Base-by-base conservation (phyloP, 345 rosid genomes). In the Noccaea bulbosa region DNA sequence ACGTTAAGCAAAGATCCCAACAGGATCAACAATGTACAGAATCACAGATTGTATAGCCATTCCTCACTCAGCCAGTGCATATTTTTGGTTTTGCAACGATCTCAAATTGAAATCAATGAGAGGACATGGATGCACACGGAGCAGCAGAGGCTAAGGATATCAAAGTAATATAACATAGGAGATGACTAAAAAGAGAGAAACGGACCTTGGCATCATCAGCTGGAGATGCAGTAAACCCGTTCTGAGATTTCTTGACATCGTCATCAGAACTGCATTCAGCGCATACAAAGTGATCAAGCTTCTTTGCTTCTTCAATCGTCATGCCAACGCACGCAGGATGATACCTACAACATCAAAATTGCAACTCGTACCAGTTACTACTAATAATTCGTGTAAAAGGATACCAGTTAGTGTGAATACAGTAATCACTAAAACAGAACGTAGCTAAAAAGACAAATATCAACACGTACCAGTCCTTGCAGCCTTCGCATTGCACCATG, bases 401-500 rank as follows among this genome's bases (percentile, higher is more conserved):
- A 47, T 40, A 62, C 1, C 16, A 15, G 2, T 0, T 44, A 71
- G 53, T 61, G n/a, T 9, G 5, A 4, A 6, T n/a, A 62, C 68
- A 32, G 35, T 16, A 17, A 10, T 4, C 24, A 66, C 5, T n/a
- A 24, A 3, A 41, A 40, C 14, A 32, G 1, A 45, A 50, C 41
- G 11, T 3, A 12, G 11, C 35, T 24, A 30, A 57, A 44, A 32
- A 30, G 57, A 60, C 40, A 52, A 44, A 15, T 17, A 27, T 47
- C 33, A 37, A 55, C 65, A 47, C 7, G 77, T 83, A 90, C 96
- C 93, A 90, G 76, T 90, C 96, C 77, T 87, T 87, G 91, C 93
- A 90, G 51, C 87, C 91, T 66, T 90, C 96, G 44, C 96, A 86
- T 46, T 86, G 93, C 82, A 90, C 93, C 96, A 87, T 90, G 53